Conservation (phyloP, 441 rosid genomes). For the Populus tomentosa region DNA sequence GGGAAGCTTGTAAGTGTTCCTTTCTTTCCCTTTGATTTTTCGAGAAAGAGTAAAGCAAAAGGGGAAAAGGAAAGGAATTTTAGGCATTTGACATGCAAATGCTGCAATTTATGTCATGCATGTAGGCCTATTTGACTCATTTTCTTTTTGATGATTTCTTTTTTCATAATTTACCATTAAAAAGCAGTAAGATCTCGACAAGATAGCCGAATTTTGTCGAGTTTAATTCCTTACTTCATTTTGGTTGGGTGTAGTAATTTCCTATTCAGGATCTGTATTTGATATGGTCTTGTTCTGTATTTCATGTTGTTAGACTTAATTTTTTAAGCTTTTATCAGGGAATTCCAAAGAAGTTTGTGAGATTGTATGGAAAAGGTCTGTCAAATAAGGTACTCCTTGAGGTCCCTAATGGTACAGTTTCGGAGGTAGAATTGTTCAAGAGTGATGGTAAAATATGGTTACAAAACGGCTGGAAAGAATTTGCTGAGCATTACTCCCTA, state of each 20-base stretch:
- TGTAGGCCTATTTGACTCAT: background rate
- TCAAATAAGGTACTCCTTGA: too few species aligned
- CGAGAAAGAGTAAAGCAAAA: background rate
- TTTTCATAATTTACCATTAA: background rate
- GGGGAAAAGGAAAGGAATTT: background rate
- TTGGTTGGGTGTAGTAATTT: background rate
- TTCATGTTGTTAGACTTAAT: too few species aligned
- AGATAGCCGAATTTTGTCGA: background rate
- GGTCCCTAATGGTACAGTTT: background rate
- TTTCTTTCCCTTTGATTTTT: background rate
- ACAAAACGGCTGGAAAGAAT: background rate
- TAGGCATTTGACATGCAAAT: background rate
- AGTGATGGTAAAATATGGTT: constrained; percentile 8
- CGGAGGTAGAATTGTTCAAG: background rate
- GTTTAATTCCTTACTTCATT: background rate
- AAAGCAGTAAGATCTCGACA: background rate
- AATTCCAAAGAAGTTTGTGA: background rate
- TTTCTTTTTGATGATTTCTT: background rate
- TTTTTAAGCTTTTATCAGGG: background rate
- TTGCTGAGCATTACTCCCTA: background rate
- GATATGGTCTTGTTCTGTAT: background rate
- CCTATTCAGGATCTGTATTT: background rate
- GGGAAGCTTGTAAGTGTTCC: background rate
- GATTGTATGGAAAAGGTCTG: background rate
- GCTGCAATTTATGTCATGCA: background rate